A percentile compares a stretch with the other conserved stretches of the same genome.
Evolutionary conservation across 108 stramenopile species (phyloP).

Genomic region (Asterionellopsis glacialis): DNA sequence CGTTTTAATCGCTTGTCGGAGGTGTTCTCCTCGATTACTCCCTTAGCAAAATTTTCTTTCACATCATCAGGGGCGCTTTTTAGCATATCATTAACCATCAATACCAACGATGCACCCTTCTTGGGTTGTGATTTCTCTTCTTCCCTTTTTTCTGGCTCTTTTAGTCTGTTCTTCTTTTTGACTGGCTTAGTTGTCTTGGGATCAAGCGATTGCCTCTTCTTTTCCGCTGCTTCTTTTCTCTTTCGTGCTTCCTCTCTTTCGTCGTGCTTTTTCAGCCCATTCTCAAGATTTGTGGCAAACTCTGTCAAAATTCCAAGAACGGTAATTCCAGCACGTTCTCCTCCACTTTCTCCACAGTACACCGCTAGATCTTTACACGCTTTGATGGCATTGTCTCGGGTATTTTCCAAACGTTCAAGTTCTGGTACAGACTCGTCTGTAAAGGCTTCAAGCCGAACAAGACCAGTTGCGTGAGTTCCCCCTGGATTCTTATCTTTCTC

Average conservation of each 20-base stretch:
- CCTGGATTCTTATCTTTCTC: not conserved
- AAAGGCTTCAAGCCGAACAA: constrained; percentile 57
- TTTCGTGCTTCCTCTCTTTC: constrained; percentile 34
- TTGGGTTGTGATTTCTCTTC: constrained; percentile 18
- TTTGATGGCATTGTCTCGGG: constrained; percentile 45
- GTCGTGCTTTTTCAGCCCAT: constrained; percentile 70
- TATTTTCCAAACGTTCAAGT: constrained; percentile 36
- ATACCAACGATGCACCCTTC: constrained; percentile 45
- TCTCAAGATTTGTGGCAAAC: constrained; percentile 56
- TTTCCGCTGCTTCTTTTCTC: constrained; percentile 34
- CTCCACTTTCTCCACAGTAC: constrained; percentile 78
- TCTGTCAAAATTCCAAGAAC: constrained; percentile 64
- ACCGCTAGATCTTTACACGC: constrained; percentile 68
- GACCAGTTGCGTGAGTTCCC: constrained; percentile 22
- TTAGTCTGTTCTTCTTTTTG: constrained; percentile 8
- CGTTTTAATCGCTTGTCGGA: constrained; percentile 43
- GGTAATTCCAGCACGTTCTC: constrained; percentile 43
- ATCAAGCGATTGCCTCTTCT: constrained; percentile 13
- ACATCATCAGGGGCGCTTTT: constrained; percentile 52
- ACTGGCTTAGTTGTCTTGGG: constrained; percentile 7
- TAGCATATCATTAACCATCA: constrained; percentile 76
- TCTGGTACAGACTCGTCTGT: constrained; percentile 35
- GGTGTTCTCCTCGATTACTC: constrained; percentile 49
- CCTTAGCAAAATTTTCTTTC: constrained; percentile 58
- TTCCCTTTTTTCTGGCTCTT: constrained; percentile 10